Evolutionary conservation across 164 flowering plant species (phyloP).

Genomic region (Aristolochia fimbriata): DNA sequence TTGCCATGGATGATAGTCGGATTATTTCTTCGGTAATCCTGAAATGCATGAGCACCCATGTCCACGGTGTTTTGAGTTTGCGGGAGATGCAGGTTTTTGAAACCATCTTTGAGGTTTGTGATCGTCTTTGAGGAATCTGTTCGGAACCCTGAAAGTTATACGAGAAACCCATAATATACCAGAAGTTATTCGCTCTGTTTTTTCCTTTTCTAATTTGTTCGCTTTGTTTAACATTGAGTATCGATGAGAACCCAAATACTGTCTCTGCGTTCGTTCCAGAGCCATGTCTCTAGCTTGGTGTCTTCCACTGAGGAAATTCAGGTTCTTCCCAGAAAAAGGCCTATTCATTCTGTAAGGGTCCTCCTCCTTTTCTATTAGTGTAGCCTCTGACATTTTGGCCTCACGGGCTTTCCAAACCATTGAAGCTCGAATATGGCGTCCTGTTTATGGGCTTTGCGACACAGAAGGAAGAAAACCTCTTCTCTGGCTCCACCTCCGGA

Average conservation of each 20-base stretch:
- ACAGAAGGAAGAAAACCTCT: slow-evolving; percentile 32
- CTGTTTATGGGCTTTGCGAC: slow-evolving; percentile 41
- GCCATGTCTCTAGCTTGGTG: slow-evolving; percentile 62
- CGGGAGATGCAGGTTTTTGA: too few relatives aligned
- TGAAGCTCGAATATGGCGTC: slow-evolving; percentile 21
- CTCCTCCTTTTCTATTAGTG: slow-evolving; percentile 4
- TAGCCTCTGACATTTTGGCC: neutral
- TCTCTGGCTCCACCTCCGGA: slow-evolving; percentile 28
- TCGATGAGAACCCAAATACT: neutral
- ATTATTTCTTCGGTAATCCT: too few relatives aligned
- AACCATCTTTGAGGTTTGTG: too few relatives aligned
- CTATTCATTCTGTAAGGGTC: slow-evolving; percentile 15
- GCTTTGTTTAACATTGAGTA: slow-evolving; percentile 17
- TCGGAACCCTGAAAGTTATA: too few relatives aligned
- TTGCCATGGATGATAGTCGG: neutral
- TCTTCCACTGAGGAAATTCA: slow-evolving; percentile 55
- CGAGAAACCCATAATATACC: too few relatives aligned
- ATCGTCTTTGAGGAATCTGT: too few relatives aligned
- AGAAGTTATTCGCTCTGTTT: too few relatives aligned
- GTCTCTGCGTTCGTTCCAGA: slow-evolving; percentile 11
- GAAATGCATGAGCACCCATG: too few relatives aligned
- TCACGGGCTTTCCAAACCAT: slow-evolving; percentile 8
- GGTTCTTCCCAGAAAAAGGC: slow-evolving; percentile 40
- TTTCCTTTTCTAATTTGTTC: slow-evolving; percentile 1
- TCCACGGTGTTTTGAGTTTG: too few relatives aligned